phyloP scores from a whole-genome alignment of 768 basidiomycete genomes.

The Boletus vinaceobasis region DNA sequence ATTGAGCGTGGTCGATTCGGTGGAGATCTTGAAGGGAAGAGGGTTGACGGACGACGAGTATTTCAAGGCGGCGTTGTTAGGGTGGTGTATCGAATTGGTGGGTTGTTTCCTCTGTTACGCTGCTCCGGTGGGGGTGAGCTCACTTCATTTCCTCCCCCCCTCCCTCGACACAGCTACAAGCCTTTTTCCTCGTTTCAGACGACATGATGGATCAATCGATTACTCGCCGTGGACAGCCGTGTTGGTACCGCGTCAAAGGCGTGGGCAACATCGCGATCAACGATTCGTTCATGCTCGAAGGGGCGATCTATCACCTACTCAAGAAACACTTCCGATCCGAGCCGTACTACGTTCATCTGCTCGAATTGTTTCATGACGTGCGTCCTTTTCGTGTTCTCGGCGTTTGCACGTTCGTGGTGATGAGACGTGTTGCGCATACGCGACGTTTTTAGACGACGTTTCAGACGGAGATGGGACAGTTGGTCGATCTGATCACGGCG shows the following conservation, averaged over 20 bases:
- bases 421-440: not conserved
- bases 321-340: conserved; percentile 82
- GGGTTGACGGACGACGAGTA: conserved; percentile 79
- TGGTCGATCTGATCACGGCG: conserved; percentile 94
- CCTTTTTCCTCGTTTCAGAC: conserved; percentile 88
- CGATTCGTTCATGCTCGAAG: conserved; percentile 95
- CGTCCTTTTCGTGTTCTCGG: conserved; percentile 13
- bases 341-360: conserved; percentile 79
- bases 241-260: conserved; percentile 77
- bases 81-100: conserved; percentile 95
- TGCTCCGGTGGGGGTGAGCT: not conserved
- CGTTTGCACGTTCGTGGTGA: not conserved
- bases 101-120: conserved; percentile 27
- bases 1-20: conserved; percentile 92
- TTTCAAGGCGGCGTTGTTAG: conserved; percentile 80
- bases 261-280: conserved; percentile 85
- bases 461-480: conserved; percentile 94
- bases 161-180: conserved; percentile 81
- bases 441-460: conserved; percentile 49
- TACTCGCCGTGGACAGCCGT: conserved; percentile 91
- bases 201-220: conserved; percentile 97
- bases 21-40: conserved; percentile 78
- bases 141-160: not conserved
- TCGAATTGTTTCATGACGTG: conserved; percentile 90
- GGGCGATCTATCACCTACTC: conserved; percentile 87